These are phyloP conservation scores for Grigorovia transvaalensis DNA, from an alignment of 805 yeast species.

Conservation along the genomic window DNA sequence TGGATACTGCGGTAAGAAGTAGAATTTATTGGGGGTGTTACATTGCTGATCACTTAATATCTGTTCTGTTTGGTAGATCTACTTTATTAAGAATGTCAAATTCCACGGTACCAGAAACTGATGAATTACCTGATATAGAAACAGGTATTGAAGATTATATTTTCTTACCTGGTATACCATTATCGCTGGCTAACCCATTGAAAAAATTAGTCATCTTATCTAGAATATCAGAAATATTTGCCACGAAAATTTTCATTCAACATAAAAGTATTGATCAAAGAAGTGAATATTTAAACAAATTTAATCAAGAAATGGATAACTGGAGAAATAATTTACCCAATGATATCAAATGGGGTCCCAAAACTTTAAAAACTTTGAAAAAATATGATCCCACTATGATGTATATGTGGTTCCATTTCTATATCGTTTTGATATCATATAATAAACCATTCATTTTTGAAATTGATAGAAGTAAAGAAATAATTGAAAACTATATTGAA, in stretches of 20 bases:
- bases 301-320: slow-evolving; percentile 35
- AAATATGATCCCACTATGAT: slow-evolving; percentile 41
- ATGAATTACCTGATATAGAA: slow-evolving; percentile 45
- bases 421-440: slow-evolving; percentile 43
- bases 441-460: slow-evolving; percentile 42
- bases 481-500: slow-evolving; percentile 19
- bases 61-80: slow-evolving; percentile 46
- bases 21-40: slow-evolving; percentile 55
- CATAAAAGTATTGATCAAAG: slow-evolving; percentile 25
- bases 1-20: slow-evolving; percentile 44
- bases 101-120: slow-evolving; percentile 47
- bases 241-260: slow-evolving; percentile 18
- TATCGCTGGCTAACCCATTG: slow-evolving; percentile 21
- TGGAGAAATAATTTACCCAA: slow-evolving; percentile 40
- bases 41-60: slow-evolving; percentile 48
- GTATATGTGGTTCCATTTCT: slow-evolving; percentile 42
- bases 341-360: slow-evolving; percentile 37
- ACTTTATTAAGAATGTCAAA: slow-evolving; percentile 42
- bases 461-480: slow-evolving; percentile 10
- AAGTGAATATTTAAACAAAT: slow-evolving; percentile 29
- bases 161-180: slow-evolving; percentile 21
- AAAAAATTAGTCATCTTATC: slow-evolving; percentile 34
- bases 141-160: slow-evolving; percentile 46
- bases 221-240: slow-evolving; percentile 25
- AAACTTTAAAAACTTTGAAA: slow-evolving; percentile 24